Conservation (phyloP, 1,139 yeast genomes). For the Magnusiomyces magnusii region DNA sequence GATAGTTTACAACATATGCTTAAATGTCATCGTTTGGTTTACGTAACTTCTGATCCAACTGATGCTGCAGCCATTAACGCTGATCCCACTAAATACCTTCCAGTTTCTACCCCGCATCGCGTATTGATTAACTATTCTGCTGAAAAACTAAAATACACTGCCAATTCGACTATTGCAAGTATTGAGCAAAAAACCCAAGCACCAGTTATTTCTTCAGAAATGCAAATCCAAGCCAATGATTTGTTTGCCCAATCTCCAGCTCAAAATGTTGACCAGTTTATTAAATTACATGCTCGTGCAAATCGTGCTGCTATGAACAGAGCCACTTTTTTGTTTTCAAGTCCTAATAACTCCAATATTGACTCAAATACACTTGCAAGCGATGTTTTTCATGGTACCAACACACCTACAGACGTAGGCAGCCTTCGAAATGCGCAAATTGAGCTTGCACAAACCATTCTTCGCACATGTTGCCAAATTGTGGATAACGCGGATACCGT, state of each 20-base stretch:
- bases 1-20: constrained; percentile 29
- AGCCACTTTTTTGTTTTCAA: constrained; percentile 19
- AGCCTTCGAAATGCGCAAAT: background rate
- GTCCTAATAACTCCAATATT: background rate
- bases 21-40: constrained; percentile 29
- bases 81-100: background rate
- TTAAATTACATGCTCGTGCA: constrained; percentile 23
- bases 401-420: background rate
- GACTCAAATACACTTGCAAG: no score
- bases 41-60: constrained; percentile 14
- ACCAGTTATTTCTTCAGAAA: constrained; percentile 19
- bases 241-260: constrained; percentile 27
- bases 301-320: constrained; percentile 23
- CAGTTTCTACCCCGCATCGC: background rate
- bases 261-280: constrained; percentile 24
- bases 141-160: constrained; percentile 4
- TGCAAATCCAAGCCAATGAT: constrained; percentile 26
- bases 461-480: constrained; percentile 25
- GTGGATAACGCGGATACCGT: constrained; percentile 20
- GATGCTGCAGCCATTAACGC: constrained; percentile 9
- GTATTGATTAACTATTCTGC: constrained; percentile 1
- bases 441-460: constrained; percentile 19
- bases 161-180: constrained; percentile 7
- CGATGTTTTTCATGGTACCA: background rate
- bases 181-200: constrained; percentile 3